phyloP scores from a whole-genome alignment of 345 rosid species.

The Brassica carinata region DNA sequence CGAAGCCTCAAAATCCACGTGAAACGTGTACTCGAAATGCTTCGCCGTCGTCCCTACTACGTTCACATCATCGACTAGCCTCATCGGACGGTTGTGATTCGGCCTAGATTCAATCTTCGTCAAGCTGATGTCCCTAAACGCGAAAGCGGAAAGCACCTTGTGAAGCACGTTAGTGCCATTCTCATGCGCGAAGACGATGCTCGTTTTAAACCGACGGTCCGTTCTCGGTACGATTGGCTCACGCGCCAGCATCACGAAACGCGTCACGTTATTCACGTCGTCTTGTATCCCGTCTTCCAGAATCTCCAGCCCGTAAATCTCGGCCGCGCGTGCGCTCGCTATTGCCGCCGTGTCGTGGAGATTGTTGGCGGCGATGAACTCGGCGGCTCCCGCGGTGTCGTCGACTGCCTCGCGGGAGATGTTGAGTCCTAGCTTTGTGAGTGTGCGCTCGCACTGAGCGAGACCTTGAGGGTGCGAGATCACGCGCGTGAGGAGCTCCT shows the following conservation, averaged over 20 bases:
- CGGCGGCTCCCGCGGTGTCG: conserved; percentile 94
- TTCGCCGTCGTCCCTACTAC: conserved; percentile 72
- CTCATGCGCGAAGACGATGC: conserved; percentile 94
- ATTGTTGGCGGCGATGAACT: conserved; percentile 68
- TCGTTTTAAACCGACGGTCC: conserved; percentile 91
- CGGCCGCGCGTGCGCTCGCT: conserved; percentile 92
- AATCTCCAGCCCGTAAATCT: conserved; percentile 71
- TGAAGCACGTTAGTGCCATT: conserved; percentile 84
- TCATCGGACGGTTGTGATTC: conserved; percentile 73
- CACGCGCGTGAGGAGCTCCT: conserved; percentile 76
- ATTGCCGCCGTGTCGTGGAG: conserved; percentile 86
- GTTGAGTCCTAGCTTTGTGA: conserved; percentile 74
- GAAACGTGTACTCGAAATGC: conserved; percentile 94
- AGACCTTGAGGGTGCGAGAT: conserved; percentile 98
- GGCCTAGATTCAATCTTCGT: conserved; percentile 96
- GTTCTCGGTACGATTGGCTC: conserved; percentile 93
- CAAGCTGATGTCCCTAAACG: conserved; percentile 82
- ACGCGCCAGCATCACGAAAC: conserved; percentile 94
- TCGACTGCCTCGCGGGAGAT: conserved; percentile 86
- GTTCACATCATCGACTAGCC: conserved; percentile 79
- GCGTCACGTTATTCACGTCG: conserved; percentile 80
- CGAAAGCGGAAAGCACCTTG: conserved; percentile 91
- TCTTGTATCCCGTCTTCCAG: conserved; percentile 91
- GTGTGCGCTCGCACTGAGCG: conserved; percentile 86
- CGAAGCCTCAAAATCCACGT: conserved; percentile 91